A percentile compares a stretch with the other conserved stretches of the same genome.
These are phyloP conservation scores for Juncus effusus DNA, from an alignment of 176 grass and related monocot species.

Conservation along the genomic window DNA sequence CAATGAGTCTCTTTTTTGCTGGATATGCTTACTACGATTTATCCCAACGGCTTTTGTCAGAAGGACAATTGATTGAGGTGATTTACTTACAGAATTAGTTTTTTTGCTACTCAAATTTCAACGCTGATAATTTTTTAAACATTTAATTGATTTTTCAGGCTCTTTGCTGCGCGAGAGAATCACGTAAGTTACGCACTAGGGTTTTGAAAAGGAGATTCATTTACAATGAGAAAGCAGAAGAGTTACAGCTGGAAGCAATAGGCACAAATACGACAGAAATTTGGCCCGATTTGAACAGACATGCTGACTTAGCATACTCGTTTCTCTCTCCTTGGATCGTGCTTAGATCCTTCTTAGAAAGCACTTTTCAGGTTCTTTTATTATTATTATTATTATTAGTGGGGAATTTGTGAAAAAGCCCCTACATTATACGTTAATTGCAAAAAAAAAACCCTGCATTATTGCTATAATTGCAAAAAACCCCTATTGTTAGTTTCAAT, in stretches of 20 bases:
- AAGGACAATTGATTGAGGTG: constrained; percentile 63
- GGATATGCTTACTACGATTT: constrained; percentile 73
- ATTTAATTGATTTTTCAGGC: constrained; percentile 39
- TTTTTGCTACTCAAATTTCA: neutral
- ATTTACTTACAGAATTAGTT: constrained; percentile 6
- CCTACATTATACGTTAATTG: no score
- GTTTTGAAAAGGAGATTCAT: constrained; percentile 71
- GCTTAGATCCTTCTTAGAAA: constrained; percentile 84
- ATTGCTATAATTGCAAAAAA: no score
- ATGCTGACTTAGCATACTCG: constrained; percentile 35
- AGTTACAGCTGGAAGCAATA: constrained; percentile 46
- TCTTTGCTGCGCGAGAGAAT: constrained; percentile 62
- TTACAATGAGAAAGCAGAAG: constrained; percentile 13
- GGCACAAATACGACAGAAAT: constrained; percentile 50
- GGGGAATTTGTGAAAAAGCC: no score
- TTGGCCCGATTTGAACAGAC: constrained; percentile 52
- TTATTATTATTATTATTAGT: constrained; percentile 7
- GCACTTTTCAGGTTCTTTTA: constrained; percentile 79
- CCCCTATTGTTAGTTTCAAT: no score
- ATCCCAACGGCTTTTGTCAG: constrained; percentile 55
- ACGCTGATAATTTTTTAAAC: no score
- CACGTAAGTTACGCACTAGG: constrained; percentile 54
- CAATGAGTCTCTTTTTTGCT: constrained; percentile 44
- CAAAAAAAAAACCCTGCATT: no score
- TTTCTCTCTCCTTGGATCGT: constrained; percentile 71